Evolutionary conservation across 768 basidiomycete genomes (phyloP).

Genomic region (Amanita brunnescens): DNA sequence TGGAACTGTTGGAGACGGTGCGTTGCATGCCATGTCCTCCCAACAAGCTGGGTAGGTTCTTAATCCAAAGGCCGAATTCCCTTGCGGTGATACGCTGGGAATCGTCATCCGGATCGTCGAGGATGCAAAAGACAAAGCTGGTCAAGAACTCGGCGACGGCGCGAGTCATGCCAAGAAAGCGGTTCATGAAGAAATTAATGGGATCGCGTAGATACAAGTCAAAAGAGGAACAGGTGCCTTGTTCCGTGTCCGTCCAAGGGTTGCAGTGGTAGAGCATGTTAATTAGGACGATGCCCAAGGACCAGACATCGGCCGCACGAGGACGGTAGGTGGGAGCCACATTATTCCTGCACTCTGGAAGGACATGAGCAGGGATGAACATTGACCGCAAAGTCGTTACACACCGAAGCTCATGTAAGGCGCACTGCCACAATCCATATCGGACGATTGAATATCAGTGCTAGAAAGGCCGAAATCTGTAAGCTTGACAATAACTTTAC

Average conservation of each 20-base stretch:
- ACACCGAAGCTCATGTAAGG: slow-evolving; percentile 97
- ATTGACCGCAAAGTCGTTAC: too few species aligned
- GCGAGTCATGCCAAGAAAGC: slow-evolving; percentile 84
- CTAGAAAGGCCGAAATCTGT: slow-evolving; percentile 96
- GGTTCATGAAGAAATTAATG: slow-evolving; percentile 77
- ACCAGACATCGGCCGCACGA: slow-evolving; percentile 97
- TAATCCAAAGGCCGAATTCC: slow-evolving; percentile 83
- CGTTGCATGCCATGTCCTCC: slow-evolving; percentile 49
- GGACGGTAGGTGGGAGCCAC: slow-evolving; percentile 90
- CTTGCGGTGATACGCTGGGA: slow-evolving; percentile 63
- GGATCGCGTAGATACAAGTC: slow-evolving; percentile 71
- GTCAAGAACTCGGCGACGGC: slow-evolving; percentile 86
- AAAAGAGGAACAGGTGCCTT: slow-evolving; percentile 77
- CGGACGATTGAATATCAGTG: slow-evolving; percentile 77
- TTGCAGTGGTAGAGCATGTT: slow-evolving; percentile 99
- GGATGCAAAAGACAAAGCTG: slow-evolving; percentile 73
- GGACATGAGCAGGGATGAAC: slow-evolving; percentile 10
- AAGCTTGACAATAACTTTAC: slow-evolving; percentile 92
- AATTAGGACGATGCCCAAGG: slow-evolving; percentile 96
- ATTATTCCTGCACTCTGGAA: slow-evolving; percentile 93
- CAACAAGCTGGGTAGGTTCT: slow-evolving; percentile 69
- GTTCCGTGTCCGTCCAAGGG: slow-evolving; percentile 93
- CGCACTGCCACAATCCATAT: slow-evolving; percentile 98
- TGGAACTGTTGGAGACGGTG: slow-evolving; percentile 50
- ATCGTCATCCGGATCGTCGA: slow-evolving; percentile 57